Percentiles rank a stretch among this genome's conserved stretches.
phyloP scores from a whole-genome alignment of 2,329 filamentous ascomycete genomes.

The Graphium sp. region DNA sequence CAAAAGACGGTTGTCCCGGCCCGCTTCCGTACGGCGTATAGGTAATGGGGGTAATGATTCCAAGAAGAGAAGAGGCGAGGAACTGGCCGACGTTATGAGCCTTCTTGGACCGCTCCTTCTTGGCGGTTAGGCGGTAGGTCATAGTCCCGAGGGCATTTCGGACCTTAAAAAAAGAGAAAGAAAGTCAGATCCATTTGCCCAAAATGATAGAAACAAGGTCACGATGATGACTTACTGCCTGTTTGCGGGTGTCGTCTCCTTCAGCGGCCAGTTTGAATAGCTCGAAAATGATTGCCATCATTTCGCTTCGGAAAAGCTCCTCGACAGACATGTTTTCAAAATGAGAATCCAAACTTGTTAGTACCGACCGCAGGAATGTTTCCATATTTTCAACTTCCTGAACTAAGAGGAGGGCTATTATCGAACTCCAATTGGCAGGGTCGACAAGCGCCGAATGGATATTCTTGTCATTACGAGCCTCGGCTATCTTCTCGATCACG shows the following conservation, averaged over 20 bases:
- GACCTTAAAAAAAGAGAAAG: no score
- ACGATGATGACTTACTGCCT: slow-evolving; percentile 30
- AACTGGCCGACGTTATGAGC: slow-evolving; percentile 52
- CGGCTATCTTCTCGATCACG: slow-evolving; percentile 65
- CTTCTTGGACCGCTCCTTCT: slow-evolving; percentile 32
- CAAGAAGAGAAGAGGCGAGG: slow-evolving; percentile 68
- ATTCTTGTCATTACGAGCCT: slow-evolving; percentile 56
- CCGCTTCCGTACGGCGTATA: slow-evolving; percentile 56
- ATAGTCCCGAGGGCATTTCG: neutral
- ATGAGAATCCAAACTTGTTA: slow-evolving; percentile 51
- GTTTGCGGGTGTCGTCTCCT: slow-evolving; percentile 35
- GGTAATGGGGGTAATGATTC: slow-evolving; percentile 70
- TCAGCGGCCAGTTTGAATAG: slow-evolving; percentile 68
- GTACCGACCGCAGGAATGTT: slow-evolving; percentile 46
- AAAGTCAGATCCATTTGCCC: no score
- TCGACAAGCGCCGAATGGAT: slow-evolving; percentile 38
- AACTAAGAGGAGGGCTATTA: slow-evolving; percentile 40
- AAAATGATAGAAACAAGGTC: no score
- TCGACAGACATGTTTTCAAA: slow-evolving; percentile 51
- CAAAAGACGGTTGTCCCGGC: slow-evolving; percentile 31
- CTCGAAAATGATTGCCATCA: slow-evolving; percentile 61
- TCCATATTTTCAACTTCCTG: slow-evolving; percentile 43
- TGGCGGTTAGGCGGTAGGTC: no score
- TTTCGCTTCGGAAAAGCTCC: slow-evolving; percentile 57
- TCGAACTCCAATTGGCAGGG: slow-evolving; percentile 35